phyloP scores from a whole-genome alignment of 345 rosid genomes.

The Moringa oleifera region DNA sequence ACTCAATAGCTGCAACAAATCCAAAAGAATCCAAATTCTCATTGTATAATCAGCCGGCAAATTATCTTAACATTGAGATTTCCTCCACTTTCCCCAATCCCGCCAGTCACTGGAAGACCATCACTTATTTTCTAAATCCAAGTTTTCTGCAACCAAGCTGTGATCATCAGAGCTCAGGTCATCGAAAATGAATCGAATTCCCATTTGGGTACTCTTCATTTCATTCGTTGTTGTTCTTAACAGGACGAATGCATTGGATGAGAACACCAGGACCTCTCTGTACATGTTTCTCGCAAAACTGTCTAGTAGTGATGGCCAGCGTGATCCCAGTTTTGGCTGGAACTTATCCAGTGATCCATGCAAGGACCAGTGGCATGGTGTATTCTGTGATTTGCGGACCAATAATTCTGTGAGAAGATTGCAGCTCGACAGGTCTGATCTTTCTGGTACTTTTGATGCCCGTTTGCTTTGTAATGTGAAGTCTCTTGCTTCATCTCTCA shows the following conservation, averaged over 20 bases:
- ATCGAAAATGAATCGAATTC: conserved; percentile 26
- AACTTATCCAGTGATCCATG: conserved; percentile 42
- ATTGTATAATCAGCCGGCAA: conserved; percentile 30
- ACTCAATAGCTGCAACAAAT: too few species aligned
- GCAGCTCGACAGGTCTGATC: conserved; percentile 20
- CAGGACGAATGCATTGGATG: conserved; percentile 22
- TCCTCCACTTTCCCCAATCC: conserved; percentile 19
- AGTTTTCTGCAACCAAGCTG: conserved; percentile 6
- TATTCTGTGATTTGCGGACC: conserved; percentile 17
- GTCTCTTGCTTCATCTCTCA: conserved; percentile 31
- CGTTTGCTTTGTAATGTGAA: conserved; percentile 30
- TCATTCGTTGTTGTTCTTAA: conserved; percentile 18
- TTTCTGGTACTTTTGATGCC: conserved; percentile 41
- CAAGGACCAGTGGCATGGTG: conserved; percentile 26
- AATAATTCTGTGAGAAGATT: conserved; percentile 23
- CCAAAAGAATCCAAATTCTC: too few species aligned
- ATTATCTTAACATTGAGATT: conserved; percentile 21
- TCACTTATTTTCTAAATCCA: not conserved
- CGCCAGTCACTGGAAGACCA: conserved; percentile 10
- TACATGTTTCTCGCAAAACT: conserved; percentile 26
- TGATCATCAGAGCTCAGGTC: conserved; percentile 10
- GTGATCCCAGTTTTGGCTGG: conserved; percentile 33
- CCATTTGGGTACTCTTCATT: conserved; percentile 21
- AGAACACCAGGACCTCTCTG: conserved; percentile 19
- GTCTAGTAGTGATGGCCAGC: conserved; percentile 17